Conservation (phyloP, 2,329 filamentous ascomycete genomes). For the Arthrobotrys pseudoclavata region DNA sequence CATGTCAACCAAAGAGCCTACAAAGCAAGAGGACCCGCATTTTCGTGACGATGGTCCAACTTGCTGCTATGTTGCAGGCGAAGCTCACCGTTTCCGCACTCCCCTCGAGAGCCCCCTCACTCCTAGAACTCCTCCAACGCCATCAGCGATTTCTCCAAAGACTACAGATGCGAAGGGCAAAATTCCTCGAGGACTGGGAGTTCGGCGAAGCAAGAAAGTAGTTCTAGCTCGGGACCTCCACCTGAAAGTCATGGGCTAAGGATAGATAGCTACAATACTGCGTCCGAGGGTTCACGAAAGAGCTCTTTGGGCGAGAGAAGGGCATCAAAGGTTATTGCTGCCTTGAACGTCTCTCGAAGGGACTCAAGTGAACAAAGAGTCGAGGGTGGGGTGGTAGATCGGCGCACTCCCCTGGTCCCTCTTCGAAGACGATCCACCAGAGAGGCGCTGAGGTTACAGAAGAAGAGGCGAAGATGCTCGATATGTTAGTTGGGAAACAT, state of each 20-base stretch:
- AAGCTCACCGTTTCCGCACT: conserved; percentile 49
- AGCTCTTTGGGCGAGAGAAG: conserved; percentile 50
- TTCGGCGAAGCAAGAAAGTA: conserved; percentile 35
- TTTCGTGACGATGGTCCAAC: conserved; percentile 12
- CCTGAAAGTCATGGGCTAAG: not conserved
- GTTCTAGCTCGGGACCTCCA: conserved; percentile 20
- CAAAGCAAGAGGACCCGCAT: not conserved
- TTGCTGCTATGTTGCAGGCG: conserved; percentile 43
- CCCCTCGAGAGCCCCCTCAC: conserved; percentile 46
- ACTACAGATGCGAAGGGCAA: conserved; percentile 28
- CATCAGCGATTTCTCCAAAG: conserved; percentile 37
- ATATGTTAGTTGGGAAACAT: conserved; percentile 50
- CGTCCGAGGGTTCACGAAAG: conserved; percentile 22
- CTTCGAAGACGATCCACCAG: conserved; percentile 48
- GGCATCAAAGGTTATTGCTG: conserved; percentile 48
- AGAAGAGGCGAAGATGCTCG: conserved; percentile 54
- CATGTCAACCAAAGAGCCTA: not conserved
- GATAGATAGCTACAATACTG: conserved; percentile 12
- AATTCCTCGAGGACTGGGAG: conserved; percentile 34
- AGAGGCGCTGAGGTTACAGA: conserved; percentile 54
- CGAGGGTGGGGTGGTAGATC: conserved; percentile 15
- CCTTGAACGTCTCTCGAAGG: conserved; percentile 33
- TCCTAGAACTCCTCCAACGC: conserved; percentile 33
- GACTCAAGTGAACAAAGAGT: conserved; percentile 29
- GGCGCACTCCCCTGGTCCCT: conserved; percentile 1